Evolutionary conservation across 2,329 filamentous ascomycete species (phyloP).

Genomic region (Aureobasidium leucospermi): DNA sequence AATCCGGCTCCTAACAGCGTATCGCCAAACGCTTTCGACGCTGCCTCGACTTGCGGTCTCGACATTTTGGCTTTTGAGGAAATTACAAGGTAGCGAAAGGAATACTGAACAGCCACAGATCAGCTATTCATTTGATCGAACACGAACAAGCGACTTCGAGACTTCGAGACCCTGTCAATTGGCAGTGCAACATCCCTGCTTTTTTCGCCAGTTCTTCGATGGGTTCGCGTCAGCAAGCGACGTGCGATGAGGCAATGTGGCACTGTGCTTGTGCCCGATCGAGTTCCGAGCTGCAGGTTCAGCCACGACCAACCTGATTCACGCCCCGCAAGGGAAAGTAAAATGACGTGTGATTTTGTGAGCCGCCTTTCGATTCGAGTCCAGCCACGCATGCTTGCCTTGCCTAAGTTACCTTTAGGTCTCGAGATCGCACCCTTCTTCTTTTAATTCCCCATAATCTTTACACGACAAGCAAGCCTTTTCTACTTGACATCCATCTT

Average conservation of each 20-base stretch:
- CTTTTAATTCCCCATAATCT: not conserved
- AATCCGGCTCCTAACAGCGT: constrained; percentile 28
- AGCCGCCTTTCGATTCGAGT: not conserved
- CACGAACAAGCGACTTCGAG: not conserved
- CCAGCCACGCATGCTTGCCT: not conserved
- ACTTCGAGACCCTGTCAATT: not conserved
- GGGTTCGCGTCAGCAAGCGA: constrained; percentile 10
- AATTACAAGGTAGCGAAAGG: not conserved
- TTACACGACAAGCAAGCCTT: not conserved
- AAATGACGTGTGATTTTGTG: constrained; percentile 6
- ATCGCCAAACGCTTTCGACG: not conserved
- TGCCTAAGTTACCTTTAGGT: constrained; percentile 8
- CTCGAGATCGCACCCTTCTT: constrained; percentile 12
- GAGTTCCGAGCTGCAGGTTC: not conserved
- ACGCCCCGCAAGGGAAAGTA: constrained; percentile 4
- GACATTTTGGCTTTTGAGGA: not conserved
- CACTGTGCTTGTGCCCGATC: constrained; percentile 2
- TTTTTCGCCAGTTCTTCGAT: not conserved
- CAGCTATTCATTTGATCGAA: not conserved
- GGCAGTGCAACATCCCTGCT: constrained; percentile 8
- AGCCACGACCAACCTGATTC: constrained; percentile 10
- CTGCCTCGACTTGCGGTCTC: constrained; percentile 9
- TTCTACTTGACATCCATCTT: not conserved
- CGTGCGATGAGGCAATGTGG: constrained; percentile 14
- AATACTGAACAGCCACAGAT: constrained; percentile 8